A percentile compares a stretch with the other conserved stretches of the same genome.
phyloP scores from a whole-genome alignment of 1,284 basidiomycete species.

The Cryptococcus depauperatus region DNA sequence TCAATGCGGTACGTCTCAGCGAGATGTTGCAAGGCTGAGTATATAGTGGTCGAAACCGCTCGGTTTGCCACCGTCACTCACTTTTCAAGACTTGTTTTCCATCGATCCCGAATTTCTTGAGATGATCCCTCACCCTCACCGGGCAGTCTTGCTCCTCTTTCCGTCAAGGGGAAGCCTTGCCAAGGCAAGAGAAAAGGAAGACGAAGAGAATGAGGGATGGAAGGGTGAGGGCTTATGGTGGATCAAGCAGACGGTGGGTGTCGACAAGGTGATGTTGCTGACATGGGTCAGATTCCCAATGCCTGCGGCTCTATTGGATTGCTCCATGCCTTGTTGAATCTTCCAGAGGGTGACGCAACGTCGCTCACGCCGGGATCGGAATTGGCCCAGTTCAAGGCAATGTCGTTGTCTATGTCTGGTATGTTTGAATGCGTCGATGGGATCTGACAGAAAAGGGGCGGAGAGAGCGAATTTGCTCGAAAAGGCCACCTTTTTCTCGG shows the following conservation, averaged over 20 bases:
- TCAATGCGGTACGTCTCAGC: slow-evolving; percentile 37
- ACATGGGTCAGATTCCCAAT: slow-evolving; percentile 62
- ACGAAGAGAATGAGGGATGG: slow-evolving; percentile 16
- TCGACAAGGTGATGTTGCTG: background rate
- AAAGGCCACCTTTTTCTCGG: slow-evolving; percentile 62
- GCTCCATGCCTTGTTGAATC: slow-evolving; percentile 56
- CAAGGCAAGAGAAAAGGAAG: slow-evolving; percentile 50
- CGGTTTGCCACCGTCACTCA: slow-evolving; percentile 56
- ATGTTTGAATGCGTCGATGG: slow-evolving; percentile 8
- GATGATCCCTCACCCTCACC: slow-evolving; percentile 62
- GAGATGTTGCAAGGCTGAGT: background rate
- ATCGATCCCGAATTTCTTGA: slow-evolving; percentile 68
- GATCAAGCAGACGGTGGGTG: slow-evolving; percentile 48
- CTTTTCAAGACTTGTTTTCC: slow-evolving; percentile 74
- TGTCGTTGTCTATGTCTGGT: slow-evolving; percentile 28
- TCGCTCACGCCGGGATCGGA: slow-evolving; percentile 24
- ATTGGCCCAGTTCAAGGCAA: slow-evolving; percentile 36
- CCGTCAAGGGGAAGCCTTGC: slow-evolving; percentile 56
- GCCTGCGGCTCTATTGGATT: slow-evolving; percentile 85
- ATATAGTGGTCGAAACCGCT: slow-evolving; percentile 67
- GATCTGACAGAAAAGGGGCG: slow-evolving; percentile 28
- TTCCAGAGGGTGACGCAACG: slow-evolving; percentile 25
- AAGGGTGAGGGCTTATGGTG: slow-evolving; percentile 40
- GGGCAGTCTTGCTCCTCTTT: slow-evolving; percentile 74
- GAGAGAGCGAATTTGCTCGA: slow-evolving; percentile 68